These are phyloP conservation scores for Hymenoscyphus fraxineus DNA, from an alignment of 2,329 filamentous ascomycete genomes.

Conservation along the genomic window DNA sequence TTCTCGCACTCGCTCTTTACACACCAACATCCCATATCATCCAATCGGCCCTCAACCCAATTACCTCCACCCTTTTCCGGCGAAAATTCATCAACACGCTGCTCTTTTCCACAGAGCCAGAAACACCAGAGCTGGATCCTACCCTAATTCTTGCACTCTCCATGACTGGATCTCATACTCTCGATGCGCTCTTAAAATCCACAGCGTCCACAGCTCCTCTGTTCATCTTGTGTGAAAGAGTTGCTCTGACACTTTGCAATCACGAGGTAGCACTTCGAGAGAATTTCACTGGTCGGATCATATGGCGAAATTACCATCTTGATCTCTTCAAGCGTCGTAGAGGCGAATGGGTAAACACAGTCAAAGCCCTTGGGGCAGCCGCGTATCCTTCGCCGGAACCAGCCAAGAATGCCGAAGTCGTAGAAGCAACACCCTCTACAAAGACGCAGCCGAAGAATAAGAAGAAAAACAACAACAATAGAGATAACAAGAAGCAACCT, in stretches of 20 bases:
- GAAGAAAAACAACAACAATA: constrained; percentile 13
- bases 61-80: constrained; percentile 54
- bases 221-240: constrained; percentile 64
- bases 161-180: constrained; percentile 61
- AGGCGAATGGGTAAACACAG: constrained; percentile 60
- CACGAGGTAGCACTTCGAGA: constrained; percentile 61
- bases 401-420: too few relatives aligned
- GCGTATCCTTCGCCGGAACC: constrained; percentile 2
- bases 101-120: constrained; percentile 35
- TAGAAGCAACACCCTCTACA: neutral
- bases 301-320: constrained; percentile 73
- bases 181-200: constrained; percentile 58
- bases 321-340: constrained; percentile 63
- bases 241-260: constrained; percentile 59
- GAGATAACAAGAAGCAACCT: constrained; percentile 11
- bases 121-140: constrained; percentile 13
- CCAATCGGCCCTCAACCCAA: constrained; percentile 56
- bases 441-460: constrained; percentile 3
- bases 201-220: constrained; percentile 33
- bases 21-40: constrained; percentile 57
- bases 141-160: constrained; percentile 45
- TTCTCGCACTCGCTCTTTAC: constrained; percentile 57
- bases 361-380: constrained; percentile 38
- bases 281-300: constrained; percentile 59
- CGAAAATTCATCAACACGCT: constrained; percentile 60